Conservation (phyloP, 73 alveolate genomes). For the Paramecium sexaurelia region DNA sequence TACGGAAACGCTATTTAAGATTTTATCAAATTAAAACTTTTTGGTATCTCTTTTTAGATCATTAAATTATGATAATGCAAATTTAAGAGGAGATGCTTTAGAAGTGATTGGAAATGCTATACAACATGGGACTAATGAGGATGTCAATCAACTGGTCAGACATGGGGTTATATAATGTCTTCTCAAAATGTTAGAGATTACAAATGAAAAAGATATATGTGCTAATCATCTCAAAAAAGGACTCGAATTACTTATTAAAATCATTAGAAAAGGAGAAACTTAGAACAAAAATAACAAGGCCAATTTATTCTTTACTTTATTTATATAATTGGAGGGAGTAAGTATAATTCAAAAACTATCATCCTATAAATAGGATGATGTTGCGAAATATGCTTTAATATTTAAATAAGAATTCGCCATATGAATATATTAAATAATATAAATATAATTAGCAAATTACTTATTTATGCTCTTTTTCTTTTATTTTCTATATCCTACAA, state of each 20-base stretch:
- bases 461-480: not conserved
- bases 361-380: not conserved
- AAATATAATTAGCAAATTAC: not conserved
- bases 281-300: not conserved
- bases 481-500: not conserved
- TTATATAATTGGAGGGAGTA: not conserved
- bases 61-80: not conserved
- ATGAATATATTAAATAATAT: not conserved
- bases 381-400: slow-evolving; percentile 19
- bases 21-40: slow-evolving; percentile 3
- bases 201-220: not conserved
- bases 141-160: not conserved
- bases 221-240: not conserved
- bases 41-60: not conserved
- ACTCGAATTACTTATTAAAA: not conserved
- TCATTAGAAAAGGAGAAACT: not conserved
- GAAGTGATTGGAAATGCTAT: slow-evolving; percentile 19
- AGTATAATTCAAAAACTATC: not conserved
- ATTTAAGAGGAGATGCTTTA: not conserved
- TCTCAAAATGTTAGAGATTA: not conserved
- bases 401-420: slow-evolving; percentile 16
- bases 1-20: not conserved
- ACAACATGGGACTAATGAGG: slow-evolving; percentile 26
- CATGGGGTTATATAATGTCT: not conserved
- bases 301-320: not conserved